phyloP scores from a whole-genome alignment of 116 monocot genomes.

The Papilionanthe hybrid region DNA sequence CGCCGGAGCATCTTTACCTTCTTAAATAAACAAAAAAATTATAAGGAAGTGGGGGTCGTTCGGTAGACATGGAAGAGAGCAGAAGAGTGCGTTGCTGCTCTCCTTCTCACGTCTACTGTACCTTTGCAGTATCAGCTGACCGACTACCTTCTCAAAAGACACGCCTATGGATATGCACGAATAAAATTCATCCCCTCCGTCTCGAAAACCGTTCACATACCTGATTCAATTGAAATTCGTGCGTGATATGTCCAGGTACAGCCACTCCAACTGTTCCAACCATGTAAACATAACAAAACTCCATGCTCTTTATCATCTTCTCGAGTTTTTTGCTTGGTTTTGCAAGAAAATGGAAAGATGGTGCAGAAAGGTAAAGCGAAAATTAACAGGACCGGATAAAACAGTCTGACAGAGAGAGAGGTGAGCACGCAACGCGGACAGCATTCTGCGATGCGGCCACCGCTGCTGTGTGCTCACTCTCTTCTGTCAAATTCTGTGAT shows the following conservation, averaged over 20 bases:
- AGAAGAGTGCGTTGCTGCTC: background rate
- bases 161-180: background rate
- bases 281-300: no score
- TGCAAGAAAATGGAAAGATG: background rate
- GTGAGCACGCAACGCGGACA: conserved; percentile 2
- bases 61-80: background rate
- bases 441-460: conserved; percentile 3
- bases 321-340: no score
- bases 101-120: background rate
- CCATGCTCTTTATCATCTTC: no score
- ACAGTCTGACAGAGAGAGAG: conserved; percentile 1
- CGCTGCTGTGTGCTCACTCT: conserved; percentile 7
- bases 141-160: conserved; percentile 1
- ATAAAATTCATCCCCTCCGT: background rate
- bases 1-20: no score
- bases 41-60: background rate
- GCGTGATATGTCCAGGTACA: background rate
- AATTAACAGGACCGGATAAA: background rate
- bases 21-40: no score
- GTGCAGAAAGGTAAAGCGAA: background rate
- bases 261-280: no score
- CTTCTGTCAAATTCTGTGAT: background rate
- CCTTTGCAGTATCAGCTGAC: background rate
- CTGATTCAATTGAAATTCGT: background rate
- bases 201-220: background rate